Base-by-base conservation (phyloP, 768 basidiomycete species). In the Punctularia strigosozonata region DNA sequence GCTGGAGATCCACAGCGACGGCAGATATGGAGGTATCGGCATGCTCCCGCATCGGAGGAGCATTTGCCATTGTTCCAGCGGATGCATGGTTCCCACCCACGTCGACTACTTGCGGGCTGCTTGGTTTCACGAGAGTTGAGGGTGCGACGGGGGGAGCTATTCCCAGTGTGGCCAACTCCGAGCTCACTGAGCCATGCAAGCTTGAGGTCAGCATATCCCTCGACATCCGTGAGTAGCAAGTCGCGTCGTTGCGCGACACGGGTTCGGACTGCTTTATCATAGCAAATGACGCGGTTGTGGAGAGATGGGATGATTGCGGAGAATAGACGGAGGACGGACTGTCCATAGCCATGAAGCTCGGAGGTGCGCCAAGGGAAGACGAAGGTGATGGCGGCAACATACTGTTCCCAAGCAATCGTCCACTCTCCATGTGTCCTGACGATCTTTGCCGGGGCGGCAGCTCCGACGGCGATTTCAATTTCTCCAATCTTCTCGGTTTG, bases 211-310 rank as follows among this genome's bases (percentile, higher is more conserved):
- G 5, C 8, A 43, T 49, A 52, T 6, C 25, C 13, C n/a, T 19
- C 1, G 33, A 44, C 24, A 31, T 64, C 51, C 12, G 48, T 42
- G 49, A 59, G 54, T 5, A 41, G 31, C 2, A 45, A 21, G 1
- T 33, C 7, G 18, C 39, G 44, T 20, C 48, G 41, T 4, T 47
- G 43, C 18, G 39, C 46, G 17, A 58, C 53, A 4, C 32, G 14
- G 2, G 50, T 48, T 2, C 60, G 35, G 14, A 62, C 40, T 0
- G 56, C 58, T 15, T 46, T 43, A 42, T 68, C 62, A 39, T 46
- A 59, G 4, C 47, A 22, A 39, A 66, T 47, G 46, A 66, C 41
- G 5, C 41, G 15, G 2, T 5, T 5, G 28, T 56, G 56, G 13
- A 25, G 36, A 0, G 39, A 7, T 0, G 15, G 14, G 0, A n/a